Conservation (phyloP, 371 early-diverging fungal genomes). For the Apophysomyces elegans region DNA sequence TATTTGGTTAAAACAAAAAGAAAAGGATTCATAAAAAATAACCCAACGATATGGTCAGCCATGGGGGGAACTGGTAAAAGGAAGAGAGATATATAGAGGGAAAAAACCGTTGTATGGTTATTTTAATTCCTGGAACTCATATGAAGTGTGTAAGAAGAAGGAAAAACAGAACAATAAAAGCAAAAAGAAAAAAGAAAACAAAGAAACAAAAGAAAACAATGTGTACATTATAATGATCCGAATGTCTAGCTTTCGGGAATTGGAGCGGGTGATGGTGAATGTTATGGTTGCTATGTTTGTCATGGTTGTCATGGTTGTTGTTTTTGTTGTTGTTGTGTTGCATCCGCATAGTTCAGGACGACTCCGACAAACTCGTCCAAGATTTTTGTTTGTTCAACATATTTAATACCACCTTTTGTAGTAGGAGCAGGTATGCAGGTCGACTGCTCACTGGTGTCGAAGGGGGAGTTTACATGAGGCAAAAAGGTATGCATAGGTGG, state of each 20-base stretch:
- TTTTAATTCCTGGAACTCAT: conserved; percentile 5
- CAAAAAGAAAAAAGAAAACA: neutral
- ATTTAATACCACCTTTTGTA: conserved; percentile 17
- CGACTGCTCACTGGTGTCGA: conserved; percentile 7
- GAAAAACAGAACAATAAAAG: neutral
- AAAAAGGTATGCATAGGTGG: conserved; percentile 25
- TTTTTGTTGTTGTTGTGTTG: conserved; percentile 11
- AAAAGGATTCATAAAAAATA: conserved; percentile 4
- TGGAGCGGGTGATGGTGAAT: neutral
- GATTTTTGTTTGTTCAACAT: conserved; percentile 28
- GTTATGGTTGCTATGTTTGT: conserved; percentile 7
- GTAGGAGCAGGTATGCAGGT: conserved; percentile 11
- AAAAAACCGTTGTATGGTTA: neutral
- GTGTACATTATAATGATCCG: conserved; percentile 19
- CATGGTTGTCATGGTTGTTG: neutral
- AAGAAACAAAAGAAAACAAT: conserved; percentile 4
- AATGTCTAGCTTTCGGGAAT: conserved; percentile 7
- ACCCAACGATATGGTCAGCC: neutral
- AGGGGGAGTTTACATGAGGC: conserved; percentile 13
- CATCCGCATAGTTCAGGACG: conserved; percentile 29
- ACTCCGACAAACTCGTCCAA: conserved; percentile 35
- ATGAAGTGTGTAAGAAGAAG: neutral
- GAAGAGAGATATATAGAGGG: conserved; percentile 9
- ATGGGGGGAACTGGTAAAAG: neutral
- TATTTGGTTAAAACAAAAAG: neutral